Evolutionary conservation across 345 rosid genomes (phyloP).

Genomic region (Aquilaria yunnanensis): DNA sequence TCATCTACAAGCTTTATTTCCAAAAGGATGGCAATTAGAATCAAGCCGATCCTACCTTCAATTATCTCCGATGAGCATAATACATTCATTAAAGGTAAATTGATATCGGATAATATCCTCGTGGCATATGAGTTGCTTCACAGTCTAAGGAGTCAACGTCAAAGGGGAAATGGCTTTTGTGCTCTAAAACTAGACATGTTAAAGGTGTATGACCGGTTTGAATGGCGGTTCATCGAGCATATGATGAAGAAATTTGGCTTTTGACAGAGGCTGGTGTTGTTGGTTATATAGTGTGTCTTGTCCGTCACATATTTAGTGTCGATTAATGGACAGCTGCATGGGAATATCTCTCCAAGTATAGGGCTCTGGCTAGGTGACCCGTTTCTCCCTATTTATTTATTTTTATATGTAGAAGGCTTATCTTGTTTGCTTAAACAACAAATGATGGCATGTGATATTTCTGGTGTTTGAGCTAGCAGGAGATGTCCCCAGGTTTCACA

Average conservation of each 20-base stretch:
- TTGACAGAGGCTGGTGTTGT: too few species aligned
- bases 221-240: neutral
- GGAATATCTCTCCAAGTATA: neutral
- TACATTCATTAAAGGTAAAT: too few species aligned
- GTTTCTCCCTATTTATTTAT: neutral
- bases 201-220: neutral
- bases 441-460: too few species aligned
- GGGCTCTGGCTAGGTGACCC: neutral
- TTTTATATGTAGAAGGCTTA: neutral
- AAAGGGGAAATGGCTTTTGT: neutral
- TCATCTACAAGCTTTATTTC: too few species aligned
- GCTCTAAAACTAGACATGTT: neutral
- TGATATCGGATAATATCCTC: too few species aligned
- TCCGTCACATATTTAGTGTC: too few species aligned
- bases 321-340: neutral
- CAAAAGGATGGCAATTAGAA: too few species aligned
- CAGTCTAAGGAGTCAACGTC: neutral
- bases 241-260: neutral
- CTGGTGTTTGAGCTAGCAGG: too few species aligned
- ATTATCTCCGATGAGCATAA: too few species aligned
- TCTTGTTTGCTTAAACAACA: neutral
- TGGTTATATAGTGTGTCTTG: neutral
- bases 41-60: too few species aligned
- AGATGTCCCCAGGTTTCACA: too few species aligned
- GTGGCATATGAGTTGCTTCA: neutral